Base-by-base conservation (phyloP, 306 rosid species). In the Gillenia trifoliata region DNA sequence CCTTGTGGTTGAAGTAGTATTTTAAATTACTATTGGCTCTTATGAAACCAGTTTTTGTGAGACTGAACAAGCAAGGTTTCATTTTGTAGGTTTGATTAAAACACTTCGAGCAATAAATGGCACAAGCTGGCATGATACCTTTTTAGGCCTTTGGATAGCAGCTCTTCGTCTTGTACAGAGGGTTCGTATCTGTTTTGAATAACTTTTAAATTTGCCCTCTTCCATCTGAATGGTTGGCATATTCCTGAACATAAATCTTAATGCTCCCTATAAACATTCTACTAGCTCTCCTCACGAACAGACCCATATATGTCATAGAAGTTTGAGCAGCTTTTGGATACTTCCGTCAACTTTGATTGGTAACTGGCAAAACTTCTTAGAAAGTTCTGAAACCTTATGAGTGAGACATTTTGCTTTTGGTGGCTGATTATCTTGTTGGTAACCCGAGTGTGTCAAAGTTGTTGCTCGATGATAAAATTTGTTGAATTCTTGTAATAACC, bases 61-160 rank as follows among this genome's bases (percentile, higher is more conserved):
- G 31, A 38, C n/a, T 81, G 68, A 65, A 75, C 38, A 64, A 9
- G 50, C 33, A 47, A 76, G 45, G 50, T 70, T 74, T 79, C 63
- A n/a, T 72, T 22, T 80, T 83, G 71, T 87, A 94, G 99, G 92
- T 83, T 81, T 92, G 85, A 73, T 87, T 67, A 94, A 90, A 82
- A 90, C 97, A 82, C 92, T 94, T 41, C 92, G 88, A 89, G 97
- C 96, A 83, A 87, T 92, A 83, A 90, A 94, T 80, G 89, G 95
- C 23, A 90, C 97, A 59, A 82, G 95, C 78, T 94, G 99, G 99
- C 93, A 90, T 83, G 96, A 91, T 71, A 90, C 99, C 3, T 90
- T 94, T 82, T 77, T 92, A 80, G 96, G 93, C 67, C 97, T 94
- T 78, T 94, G 99, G 99, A 82, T 94, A 74, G 88, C 96, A 68